These are phyloP conservation scores for Aspergillaceae sp. DNA, from an alignment of 2,329 filamentous ascomycete species.

Conservation along the genomic window DNA sequence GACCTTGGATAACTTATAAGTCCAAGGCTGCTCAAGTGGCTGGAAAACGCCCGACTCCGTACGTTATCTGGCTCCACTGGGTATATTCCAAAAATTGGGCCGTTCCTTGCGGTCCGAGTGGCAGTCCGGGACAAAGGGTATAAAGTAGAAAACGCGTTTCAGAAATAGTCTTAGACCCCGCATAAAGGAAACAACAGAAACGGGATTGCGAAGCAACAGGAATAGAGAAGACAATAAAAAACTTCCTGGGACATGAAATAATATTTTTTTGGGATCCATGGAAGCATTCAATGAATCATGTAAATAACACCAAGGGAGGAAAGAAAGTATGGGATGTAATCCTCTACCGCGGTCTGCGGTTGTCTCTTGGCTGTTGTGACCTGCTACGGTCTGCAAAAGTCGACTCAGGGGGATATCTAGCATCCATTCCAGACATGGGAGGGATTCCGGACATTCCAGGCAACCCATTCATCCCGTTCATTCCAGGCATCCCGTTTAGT, in stretches of 20 bases:
- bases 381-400: constrained; percentile 29
- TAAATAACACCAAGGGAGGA: no score
- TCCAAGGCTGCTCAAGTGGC: no score
- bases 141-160: neutral
- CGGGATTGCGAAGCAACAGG: no score
- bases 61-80: no score
- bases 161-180: no score
- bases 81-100: neutral
- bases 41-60: no score
- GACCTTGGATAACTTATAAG: no score
- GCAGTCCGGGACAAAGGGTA: constrained; percentile 1
- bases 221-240: constrained; percentile 1
- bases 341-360: constrained; percentile 29
- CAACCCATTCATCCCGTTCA: no score
- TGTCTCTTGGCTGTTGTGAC: constrained; percentile 32
- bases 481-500: no score
- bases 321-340: constrained; percentile 4
- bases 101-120: constrained; percentile 9
- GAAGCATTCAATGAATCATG: neutral
- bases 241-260: constrained; percentile 4
- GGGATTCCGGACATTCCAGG: no score
- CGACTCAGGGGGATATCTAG: constrained; percentile 36
- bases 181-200: neutral
- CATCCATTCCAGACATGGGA: constrained; percentile 30
- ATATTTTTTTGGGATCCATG: constrained; percentile 1